These are phyloP conservation scores for Aspergillus pseudoglaucus DNA, from an alignment of 2,329 filamentous ascomycete genomes.

Conservation along the genomic window DNA sequence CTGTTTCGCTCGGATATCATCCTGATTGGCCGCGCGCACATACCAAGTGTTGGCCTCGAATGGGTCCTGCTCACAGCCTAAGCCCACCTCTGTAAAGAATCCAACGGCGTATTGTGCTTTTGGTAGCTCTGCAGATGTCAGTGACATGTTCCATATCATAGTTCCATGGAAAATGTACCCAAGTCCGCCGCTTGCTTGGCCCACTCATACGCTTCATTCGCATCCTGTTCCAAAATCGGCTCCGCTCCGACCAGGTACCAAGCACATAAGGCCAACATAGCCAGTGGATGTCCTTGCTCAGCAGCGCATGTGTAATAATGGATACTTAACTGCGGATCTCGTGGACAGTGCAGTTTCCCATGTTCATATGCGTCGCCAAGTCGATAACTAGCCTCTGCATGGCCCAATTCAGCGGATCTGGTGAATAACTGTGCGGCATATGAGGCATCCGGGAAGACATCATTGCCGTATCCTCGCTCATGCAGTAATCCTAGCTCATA, in stretches of 20 bases:
- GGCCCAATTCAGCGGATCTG: conserved; percentile 84
- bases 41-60: conserved; percentile 98
- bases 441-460: conserved; percentile 81
- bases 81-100: conserved; percentile 98
- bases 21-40: conserved; percentile 85
- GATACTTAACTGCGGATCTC: conserved; percentile 85
- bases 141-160: too few species aligned
- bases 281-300: conserved; percentile 71
- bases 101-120: conserved; percentile 90
- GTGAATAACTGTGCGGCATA: conserved; percentile 95
- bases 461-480: conserved; percentile 87
- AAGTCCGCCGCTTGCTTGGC: conserved; percentile 76
- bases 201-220: conserved; percentile 96
- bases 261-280: conserved; percentile 97
- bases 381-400: conserved; percentile 76
- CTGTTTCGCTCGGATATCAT: conserved; percentile 83
- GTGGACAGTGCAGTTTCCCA: conserved; percentile 76
- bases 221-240: conserved; percentile 87
- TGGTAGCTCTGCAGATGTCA: conserved; percentile 32
- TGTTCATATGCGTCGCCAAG: conserved; percentile 98
- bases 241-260: conserved; percentile 98
- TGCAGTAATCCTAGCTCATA: conserved; percentile 87
- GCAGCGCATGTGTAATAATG: conserved; percentile 96
- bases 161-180: conserved; percentile 52
- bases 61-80: conserved; percentile 88